Base-by-base conservation (phyloP, 768 basidiomycete species). In the Trametes cubensis region DNA sequence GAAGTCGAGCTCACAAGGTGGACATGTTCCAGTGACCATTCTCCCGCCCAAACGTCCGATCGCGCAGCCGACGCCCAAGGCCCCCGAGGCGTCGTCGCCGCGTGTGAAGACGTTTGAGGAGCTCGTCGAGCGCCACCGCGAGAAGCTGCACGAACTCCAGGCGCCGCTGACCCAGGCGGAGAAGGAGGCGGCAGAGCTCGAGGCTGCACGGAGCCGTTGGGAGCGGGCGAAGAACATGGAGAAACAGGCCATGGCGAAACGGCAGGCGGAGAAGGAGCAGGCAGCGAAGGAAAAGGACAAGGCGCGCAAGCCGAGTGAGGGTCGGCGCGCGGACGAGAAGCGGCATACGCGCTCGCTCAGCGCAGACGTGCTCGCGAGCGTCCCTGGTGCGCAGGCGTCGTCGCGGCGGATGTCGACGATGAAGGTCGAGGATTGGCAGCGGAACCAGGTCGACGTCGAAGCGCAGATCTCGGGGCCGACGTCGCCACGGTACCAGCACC, bases 361-460 rank as follows among this genome's bases (percentile, higher is more conserved):
- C 67, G 85, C 82, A 11, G 84, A 87, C 70, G 82, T 81, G 72
- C 78, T 92, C 15, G 84, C 80, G 46, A 69, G 73, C 26, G 70
- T 78, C 52, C 66, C 70, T 14, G 72, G 67, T 23, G 76, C 74
- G 17, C 53, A 60, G 42, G 70, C 77, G 28, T 77, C 83, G 39
- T 85, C 87, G 46, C 85, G 83, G 67, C 84, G 89, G 49, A 72
- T 87, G 73, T 91, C 90, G 44, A 85, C 81, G 71, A 73, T 92
- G 79, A 91, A 92, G 71, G 91, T 93, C 42, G 89, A 92, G 72
- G 91, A 92, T 71, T 93, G 92, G 91, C 87, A 90, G 73, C 82
- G 83, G 65, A 81, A 86, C 67, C 91, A 92, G 71, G 81, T 84
- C 47, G 71, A 72, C 21, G 67, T 62, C 17, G 67, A 66, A 51